Conservation (phyloP, 2,329 filamentous ascomycete species). For the Talaromyces amestolkiae region DNA sequence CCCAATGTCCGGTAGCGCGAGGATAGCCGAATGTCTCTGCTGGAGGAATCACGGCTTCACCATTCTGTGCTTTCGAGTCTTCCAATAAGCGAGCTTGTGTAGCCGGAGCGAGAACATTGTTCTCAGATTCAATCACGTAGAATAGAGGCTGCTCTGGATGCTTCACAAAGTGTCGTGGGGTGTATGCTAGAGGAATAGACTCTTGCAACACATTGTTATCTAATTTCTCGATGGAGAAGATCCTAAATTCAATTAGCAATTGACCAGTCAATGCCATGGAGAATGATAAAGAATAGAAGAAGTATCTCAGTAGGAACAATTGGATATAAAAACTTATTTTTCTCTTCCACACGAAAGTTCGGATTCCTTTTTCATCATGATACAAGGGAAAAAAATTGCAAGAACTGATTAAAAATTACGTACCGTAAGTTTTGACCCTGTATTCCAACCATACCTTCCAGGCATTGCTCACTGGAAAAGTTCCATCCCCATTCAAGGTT, state of each 20-base stretch:
- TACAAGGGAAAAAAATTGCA: slow-evolving; percentile 32
- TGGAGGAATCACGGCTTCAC: slow-evolving; percentile 67
- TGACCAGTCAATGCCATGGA: slow-evolving; percentile 3
- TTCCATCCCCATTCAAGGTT: slow-evolving; percentile 93
- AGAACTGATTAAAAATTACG: slow-evolving; percentile 36
- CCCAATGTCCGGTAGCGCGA: slow-evolving; percentile 80
- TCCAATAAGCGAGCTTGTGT: slow-evolving; percentile 71
- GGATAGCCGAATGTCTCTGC: slow-evolving; percentile 88
- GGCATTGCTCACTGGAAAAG: slow-evolving; percentile 91
- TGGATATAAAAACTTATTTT: slow-evolving; percentile 57
- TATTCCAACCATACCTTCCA: slow-evolving; percentile 90
- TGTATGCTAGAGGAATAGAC: slow-evolving; percentile 82
- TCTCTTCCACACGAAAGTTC: slow-evolving; percentile 44
- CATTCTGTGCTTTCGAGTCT: slow-evolving; percentile 68
- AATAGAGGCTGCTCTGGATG: slow-evolving; percentile 87
- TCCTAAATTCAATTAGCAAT: slow-evolving; percentile 49
- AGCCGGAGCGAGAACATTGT: slow-evolving; percentile 81
- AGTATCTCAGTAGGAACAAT: slow-evolving; percentile 93
- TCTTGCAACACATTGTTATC: slow-evolving; percentile 84
- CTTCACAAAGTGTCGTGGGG: slow-evolving; percentile 80
- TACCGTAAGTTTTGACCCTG: slow-evolving; percentile 86
- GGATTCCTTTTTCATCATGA: slow-evolving; percentile 44
- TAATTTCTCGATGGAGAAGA: slow-evolving; percentile 86
- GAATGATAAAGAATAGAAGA: not conserved
- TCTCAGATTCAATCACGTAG: slow-evolving; percentile 91